A percentile compares a stretch with the other conserved stretches of the same genome.
Conservation (phyloP, 2,329 filamentous ascomycete species). For the Stachybotrys chartarum region DNA sequence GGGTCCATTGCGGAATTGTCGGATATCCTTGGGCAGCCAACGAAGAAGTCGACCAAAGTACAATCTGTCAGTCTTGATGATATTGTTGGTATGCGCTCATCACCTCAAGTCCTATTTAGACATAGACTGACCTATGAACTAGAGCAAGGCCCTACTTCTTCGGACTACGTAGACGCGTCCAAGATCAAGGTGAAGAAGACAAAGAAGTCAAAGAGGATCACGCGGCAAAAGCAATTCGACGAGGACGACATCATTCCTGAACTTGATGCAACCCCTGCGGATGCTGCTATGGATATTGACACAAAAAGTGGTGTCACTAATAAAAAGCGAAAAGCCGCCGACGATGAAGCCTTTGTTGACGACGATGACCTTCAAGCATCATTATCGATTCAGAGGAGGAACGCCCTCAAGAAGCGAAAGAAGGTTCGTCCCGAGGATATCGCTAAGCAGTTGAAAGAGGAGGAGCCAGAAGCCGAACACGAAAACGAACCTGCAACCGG, state of each 20-base stretch:
- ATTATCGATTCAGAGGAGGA: constrained; percentile 73
- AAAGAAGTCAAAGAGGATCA: constrained; percentile 86
- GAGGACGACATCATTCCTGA: constrained; percentile 52
- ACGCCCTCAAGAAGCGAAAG: constrained; percentile 87
- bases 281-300: constrained; percentile 71
- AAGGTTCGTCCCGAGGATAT: constrained; percentile 80
- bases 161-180: constrained; percentile 82
- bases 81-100: constrained; percentile 41
- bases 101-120: not conserved
- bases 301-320: constrained; percentile 33
- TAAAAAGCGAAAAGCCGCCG: constrained; percentile 59
- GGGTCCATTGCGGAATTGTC: constrained; percentile 61
- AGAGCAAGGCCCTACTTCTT: constrained; percentile 37
- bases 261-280: constrained; percentile 28
- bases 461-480: constrained; percentile 47
- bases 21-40: constrained; percentile 44
- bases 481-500: constrained; percentile 28
- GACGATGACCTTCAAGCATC: constrained; percentile 89
- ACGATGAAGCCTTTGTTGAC: constrained; percentile 64
- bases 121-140: constrained; percentile 6
- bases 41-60: constrained; percentile 52
- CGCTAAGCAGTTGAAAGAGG: constrained; percentile 68
- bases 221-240: constrained; percentile 60
- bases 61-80: constrained; percentile 78
- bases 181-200: constrained; percentile 92